Conservation (phyloP, 768 basidiomycete species). For the Suillus cothurnatus region DNA sequence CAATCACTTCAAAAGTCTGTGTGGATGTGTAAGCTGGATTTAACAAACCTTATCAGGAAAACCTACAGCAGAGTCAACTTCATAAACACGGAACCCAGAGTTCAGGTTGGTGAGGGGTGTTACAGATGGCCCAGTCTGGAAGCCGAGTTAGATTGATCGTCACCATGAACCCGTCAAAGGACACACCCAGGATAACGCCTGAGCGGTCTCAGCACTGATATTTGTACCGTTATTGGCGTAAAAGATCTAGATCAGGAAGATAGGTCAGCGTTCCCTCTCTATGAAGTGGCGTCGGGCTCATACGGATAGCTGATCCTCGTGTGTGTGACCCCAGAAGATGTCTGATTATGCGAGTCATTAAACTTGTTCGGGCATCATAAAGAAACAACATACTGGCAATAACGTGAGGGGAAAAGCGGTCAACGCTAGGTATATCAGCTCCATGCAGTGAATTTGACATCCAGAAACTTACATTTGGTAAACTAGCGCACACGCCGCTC, state of each 20-base stretch:
- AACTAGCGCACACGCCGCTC: conserved; percentile 29
- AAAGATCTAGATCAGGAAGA: conserved; percentile 50
- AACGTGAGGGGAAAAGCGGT: conserved; percentile 78
- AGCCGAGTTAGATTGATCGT: conserved; percentile 11
- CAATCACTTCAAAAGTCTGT: conserved; percentile 76
- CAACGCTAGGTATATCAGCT: conserved; percentile 47
- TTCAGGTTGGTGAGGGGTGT: conserved; percentile 74
- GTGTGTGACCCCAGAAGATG: conserved; percentile 80
- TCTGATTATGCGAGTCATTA: conserved; percentile 37
- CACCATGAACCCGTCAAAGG: conserved; percentile 3
- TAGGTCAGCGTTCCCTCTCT: neutral
- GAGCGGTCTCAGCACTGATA: conserved; percentile 58
- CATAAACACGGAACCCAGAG: conserved; percentile 62
- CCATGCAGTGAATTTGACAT: conserved; percentile 4
- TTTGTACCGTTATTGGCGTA: conserved; percentile 72
- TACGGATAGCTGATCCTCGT: conserved; percentile 73
- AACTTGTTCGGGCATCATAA: conserved; percentile 8
- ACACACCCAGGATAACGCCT: conserved; percentile 53
- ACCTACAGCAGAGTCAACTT: conserved; percentile 57
- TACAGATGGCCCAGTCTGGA: conserved; percentile 67
- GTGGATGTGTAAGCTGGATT: neutral
- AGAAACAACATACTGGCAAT: conserved; percentile 60
- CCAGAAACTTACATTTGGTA: conserved; percentile 47
- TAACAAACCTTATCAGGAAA: neutral
- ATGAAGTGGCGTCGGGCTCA: conserved; percentile 14